A percentile compares a stretch with the other conserved stretches of the same genome.
phyloP scores from a whole-genome alignment of 768 basidiomycete species.

The Lactarius psammicola region DNA sequence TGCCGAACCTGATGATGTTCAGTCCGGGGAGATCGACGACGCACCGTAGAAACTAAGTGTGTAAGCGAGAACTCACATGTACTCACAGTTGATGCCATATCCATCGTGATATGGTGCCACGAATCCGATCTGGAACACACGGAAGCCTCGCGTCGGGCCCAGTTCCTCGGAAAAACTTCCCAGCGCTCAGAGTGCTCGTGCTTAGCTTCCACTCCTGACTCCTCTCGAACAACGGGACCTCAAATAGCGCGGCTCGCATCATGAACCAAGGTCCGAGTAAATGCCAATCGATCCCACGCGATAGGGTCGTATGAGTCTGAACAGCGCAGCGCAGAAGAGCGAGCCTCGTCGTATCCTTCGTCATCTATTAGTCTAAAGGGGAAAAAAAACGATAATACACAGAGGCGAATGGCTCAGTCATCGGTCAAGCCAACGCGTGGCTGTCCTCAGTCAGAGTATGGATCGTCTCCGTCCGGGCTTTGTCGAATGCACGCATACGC shows the following conservation, averaged over 20 bases:
- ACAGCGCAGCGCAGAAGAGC: constrained; percentile 64
- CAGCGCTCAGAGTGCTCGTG: constrained; percentile 86
- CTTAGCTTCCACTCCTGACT: constrained; percentile 85
- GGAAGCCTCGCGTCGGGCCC: constrained; percentile 62
- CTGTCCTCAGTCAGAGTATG: constrained; percentile 71
- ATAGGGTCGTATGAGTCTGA: too few species aligned
- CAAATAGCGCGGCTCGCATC: constrained; percentile 55
- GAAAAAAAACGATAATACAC: constrained; percentile 35
- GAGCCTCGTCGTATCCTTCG: constrained; percentile 39
- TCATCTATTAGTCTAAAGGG: not conserved
- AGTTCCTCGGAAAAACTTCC: constrained; percentile 83
- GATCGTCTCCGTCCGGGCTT: constrained; percentile 90
- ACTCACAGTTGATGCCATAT: constrained; percentile 91
- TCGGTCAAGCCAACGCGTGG: constrained; percentile 69
- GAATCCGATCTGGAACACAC: constrained; percentile 44
- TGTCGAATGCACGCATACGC: constrained; percentile 79
- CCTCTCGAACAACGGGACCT: constrained; percentile 57
- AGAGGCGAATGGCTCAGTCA: constrained; percentile 54
- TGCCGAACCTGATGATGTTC: constrained; percentile 81
- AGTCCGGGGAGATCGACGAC: constrained; percentile 73
- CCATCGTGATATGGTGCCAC: constrained; percentile 80
- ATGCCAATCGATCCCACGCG: constrained; percentile 84
- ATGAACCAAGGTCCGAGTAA: constrained; percentile 78
- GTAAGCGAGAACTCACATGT: not conserved
- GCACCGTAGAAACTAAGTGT: constrained; percentile 27